Conservation (phyloP, 2,329 filamentous ascomycete genomes). For the Huntiella decipiens region DNA sequence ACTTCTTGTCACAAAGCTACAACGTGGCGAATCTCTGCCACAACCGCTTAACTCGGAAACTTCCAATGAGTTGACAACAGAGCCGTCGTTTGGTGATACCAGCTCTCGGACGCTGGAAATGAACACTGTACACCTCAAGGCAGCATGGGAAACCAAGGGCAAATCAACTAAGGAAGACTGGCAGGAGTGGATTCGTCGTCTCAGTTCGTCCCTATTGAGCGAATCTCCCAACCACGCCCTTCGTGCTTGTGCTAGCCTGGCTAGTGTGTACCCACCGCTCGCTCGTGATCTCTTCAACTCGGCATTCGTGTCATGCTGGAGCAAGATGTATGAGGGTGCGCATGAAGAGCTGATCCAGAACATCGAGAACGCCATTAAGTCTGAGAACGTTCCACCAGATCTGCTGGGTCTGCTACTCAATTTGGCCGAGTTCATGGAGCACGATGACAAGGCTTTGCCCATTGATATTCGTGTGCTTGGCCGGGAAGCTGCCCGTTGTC, state of each 20-base stretch:
- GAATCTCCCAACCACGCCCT: slow-evolving; percentile 94
- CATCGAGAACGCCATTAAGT: slow-evolving; percentile 88
- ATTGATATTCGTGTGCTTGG: slow-evolving; percentile 93
- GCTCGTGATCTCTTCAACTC: slow-evolving; percentile 95
- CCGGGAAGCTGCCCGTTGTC: slow-evolving; percentile 86
- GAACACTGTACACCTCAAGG: slow-evolving; percentile 92
- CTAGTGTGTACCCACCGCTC: slow-evolving; percentile 76
- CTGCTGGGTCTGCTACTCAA: slow-evolving; percentile 87
- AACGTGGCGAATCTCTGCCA: slow-evolving; percentile 86
- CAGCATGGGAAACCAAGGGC: slow-evolving; percentile 89
- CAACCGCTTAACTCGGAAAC: slow-evolving; percentile 83
- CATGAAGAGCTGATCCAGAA: slow-evolving; percentile 91
- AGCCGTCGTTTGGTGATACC: slow-evolving; percentile 64
- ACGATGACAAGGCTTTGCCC: slow-evolving; percentile 92
- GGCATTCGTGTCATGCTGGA: slow-evolving; percentile 97
- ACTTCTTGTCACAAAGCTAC: slow-evolving; percentile 74
- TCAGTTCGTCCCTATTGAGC: slow-evolving; percentile 84
- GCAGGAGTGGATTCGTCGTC: slow-evolving; percentile 95
- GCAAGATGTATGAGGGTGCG: slow-evolving; percentile 88
- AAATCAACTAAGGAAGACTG: slow-evolving; percentile 98
- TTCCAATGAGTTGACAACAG: slow-evolving; percentile 50
- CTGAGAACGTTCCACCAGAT: slow-evolving; percentile 87
- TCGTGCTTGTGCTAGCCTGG: slow-evolving; percentile 77
- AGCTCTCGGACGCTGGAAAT: slow-evolving; percentile 87
- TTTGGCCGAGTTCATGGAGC: slow-evolving; percentile 98